Evolutionary conservation across 805 yeast genomes (phyloP).

Genomic region (Lachancea meyersii): DNA sequence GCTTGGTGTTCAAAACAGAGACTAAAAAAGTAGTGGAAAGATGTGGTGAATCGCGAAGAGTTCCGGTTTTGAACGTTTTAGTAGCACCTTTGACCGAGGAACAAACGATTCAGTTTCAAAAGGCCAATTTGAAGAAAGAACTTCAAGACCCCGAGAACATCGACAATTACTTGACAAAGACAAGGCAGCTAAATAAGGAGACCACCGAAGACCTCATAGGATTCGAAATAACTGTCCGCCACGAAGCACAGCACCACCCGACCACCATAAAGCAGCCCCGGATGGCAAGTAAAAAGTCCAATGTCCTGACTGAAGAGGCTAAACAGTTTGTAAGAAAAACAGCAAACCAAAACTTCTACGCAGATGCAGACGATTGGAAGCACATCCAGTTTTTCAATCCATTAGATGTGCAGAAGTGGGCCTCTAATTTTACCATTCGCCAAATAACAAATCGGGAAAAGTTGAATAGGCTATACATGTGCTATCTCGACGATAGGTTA

Average conservation of each 20-base stretch:
- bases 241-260: conserved; percentile 33
- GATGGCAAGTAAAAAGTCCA: conserved; percentile 18
- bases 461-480: conserved; percentile 18
- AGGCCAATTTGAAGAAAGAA: conserved; percentile 11
- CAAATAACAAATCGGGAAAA: conserved; percentile 17
- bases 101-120: conserved; percentile 22
- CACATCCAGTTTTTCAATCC: conserved; percentile 27
- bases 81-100: conserved; percentile 30
- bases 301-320: conserved; percentile 36
- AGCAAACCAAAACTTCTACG: conserved; percentile 28
- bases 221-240: conserved; percentile 34
- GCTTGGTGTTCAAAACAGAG: conserved; percentile 30
- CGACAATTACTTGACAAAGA: conserved; percentile 13
- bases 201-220: conserved; percentile 32
- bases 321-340: conserved; percentile 38
- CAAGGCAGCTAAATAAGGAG: conserved; percentile 14
- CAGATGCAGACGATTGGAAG: conserved; percentile 12
- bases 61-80: conserved; percentile 31
- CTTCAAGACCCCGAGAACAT: conserved; percentile 10
- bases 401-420: conserved; percentile 33
- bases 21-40: conserved; percentile 2
- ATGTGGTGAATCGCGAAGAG: conserved; percentile 8
- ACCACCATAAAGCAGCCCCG: conserved; percentile 18
- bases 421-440: conserved; percentile 25
- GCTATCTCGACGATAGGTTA: conserved; percentile 23